Base-by-base conservation (phyloP, 2,329 filamentous ascomycete genomes). In the Fusarium sp. region DNA sequence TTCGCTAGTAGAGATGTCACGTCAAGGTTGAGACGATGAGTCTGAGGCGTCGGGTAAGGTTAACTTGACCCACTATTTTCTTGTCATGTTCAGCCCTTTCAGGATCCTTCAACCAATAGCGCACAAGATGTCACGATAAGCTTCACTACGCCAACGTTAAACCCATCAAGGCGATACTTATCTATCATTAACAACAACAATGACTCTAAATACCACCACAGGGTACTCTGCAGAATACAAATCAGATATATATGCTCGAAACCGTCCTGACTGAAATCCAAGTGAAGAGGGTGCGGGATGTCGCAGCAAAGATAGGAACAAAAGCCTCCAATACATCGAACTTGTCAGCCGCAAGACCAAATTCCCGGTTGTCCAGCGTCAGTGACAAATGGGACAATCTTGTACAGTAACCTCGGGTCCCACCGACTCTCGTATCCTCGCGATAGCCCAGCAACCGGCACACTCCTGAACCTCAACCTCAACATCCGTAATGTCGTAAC, bases 51-150 rank as follows among this genome's bases (percentile, higher is more conserved):
- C n/a, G 12, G 44, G 7, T 7, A 22, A 47, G 20, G 20, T n/a
- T 38, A 18, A 2, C 1, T 22, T 18, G 44, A 13, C 52, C 67
- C 67, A 70, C 66, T 58, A 15, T 70, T 70, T 70, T 11, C 67
- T 66, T 66, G 66, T 70, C 66, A 66, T 48, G 4, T 33, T 70
- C 45, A 66, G 11, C 67, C 67, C 67, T 70, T 70, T 24, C 18
- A 20, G 1, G 20, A 12, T 1, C 6, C 2, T 7, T 7, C 3
- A 36, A 11, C 58, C 67, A 70, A 70, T 70, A 1, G 18, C 4
- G 3, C 6, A 24, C 11, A 31, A 13, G 13, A 20, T 17, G 15
- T 2, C 4, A 7, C 2, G 2, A 8, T 42, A 10, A 7, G 24
- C 38, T 22, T 14, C 3, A 4, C 17, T 8, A 6, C 0, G 28